These are phyloP conservation scores for Diaporthe caulivora DNA, from an alignment of 2,329 filamentous ascomycete genomes.

Conservation along the genomic window DNA sequence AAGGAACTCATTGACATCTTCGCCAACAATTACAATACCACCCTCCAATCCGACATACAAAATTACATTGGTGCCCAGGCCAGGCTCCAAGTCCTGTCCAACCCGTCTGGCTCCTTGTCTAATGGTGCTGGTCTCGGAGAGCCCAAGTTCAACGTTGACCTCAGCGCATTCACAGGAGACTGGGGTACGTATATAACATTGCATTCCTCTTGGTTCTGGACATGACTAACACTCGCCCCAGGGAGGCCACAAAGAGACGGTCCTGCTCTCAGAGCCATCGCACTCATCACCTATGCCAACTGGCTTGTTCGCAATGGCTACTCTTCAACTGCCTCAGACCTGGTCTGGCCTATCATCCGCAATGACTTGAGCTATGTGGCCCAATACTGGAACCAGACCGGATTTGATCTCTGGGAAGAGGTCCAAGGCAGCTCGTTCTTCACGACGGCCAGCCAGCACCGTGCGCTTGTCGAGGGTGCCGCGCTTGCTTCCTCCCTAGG, in stretches of 20 bases:
- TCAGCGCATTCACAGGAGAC: slow-evolving; percentile 71
- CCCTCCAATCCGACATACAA: slow-evolving; percentile 71
- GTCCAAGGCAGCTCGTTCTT: slow-evolving; percentile 84
- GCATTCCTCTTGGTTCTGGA: not conserved
- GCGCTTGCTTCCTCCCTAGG: slow-evolving; percentile 74
- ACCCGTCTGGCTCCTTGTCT: slow-evolving; percentile 73
- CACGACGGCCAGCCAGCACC: slow-evolving; percentile 77
- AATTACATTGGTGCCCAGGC: slow-evolving; percentile 78
- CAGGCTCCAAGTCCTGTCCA: slow-evolving; percentile 73
- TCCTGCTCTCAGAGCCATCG: slow-evolving; percentile 80
- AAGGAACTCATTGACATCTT: slow-evolving; percentile 78
- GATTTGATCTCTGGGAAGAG: slow-evolving; percentile 89
- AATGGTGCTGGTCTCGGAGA: slow-evolving; percentile 73
- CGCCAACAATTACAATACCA: slow-evolving; percentile 66
- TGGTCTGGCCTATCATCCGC: slow-evolving; percentile 79
- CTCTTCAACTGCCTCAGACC: slow-evolving; percentile 64
- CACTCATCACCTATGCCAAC: slow-evolving; percentile 78
- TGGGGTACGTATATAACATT: slow-evolving; percentile 65
- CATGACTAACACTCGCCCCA: slow-evolving; percentile 40
- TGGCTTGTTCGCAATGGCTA: slow-evolving; percentile 78
- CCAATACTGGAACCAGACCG: slow-evolving; percentile 69
- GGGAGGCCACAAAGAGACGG: slow-evolving; percentile 84
- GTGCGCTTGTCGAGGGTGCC: slow-evolving; percentile 76
- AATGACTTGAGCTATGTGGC: slow-evolving; percentile 83
- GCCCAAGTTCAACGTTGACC: slow-evolving; percentile 78